Evolutionary conservation across 768 basidiomycete species (phyloP), one percentile per base, ranked within the genome.

Genomic region (Strobilomyces confusus): DNA sequence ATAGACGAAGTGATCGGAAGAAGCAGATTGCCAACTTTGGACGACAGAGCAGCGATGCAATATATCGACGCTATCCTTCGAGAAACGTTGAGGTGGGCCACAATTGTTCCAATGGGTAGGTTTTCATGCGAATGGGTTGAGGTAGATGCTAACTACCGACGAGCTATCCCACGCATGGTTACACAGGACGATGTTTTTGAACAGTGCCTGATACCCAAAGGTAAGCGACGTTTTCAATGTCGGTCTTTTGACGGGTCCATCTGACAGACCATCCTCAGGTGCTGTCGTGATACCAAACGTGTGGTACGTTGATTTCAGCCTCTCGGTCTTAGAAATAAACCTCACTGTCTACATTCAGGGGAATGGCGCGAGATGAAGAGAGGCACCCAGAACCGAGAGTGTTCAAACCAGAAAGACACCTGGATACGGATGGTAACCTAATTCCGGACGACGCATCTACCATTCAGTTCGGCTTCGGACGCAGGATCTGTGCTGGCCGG

Each of bases 151-250:
- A 11, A 64, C 22, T 25, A 12, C 5, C 26, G 13, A 23, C 32
- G n/a, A 65, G 71, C 58, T 17, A 29, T 71, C 19, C 66, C 72
- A 14, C 73, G 70, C 46, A 49, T 48, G 36, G 42, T 63, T 3
- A 73, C 71, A 0, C 62, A 69, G 34, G 75, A 76, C 49, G 76
- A 78, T 37, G 44, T 69, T 17, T 78, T 76, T 49, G 64, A 72
- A 33, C 72, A 73, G 13, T 76, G 76, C 38, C 63, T 76, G 3
- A 84, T 84, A 51, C 82, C 82, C 6, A 74, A 75, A 51, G 82
- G 81, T 56, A 15, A 17, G 57, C 38, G 5, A 15, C 15, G 14
- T 42, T 13, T 32, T 17, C 25, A 26, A 23, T 13, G 13, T 36
- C 17, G 19, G 9, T 48, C 40, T 22, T 19, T 26, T 32, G 17